Percentiles rank a stretch among this genome's conserved stretches.
These are phyloP conservation scores for Rubia balearica DNA, from an alignment of 305 asterid species.

Conservation along the genomic window DNA sequence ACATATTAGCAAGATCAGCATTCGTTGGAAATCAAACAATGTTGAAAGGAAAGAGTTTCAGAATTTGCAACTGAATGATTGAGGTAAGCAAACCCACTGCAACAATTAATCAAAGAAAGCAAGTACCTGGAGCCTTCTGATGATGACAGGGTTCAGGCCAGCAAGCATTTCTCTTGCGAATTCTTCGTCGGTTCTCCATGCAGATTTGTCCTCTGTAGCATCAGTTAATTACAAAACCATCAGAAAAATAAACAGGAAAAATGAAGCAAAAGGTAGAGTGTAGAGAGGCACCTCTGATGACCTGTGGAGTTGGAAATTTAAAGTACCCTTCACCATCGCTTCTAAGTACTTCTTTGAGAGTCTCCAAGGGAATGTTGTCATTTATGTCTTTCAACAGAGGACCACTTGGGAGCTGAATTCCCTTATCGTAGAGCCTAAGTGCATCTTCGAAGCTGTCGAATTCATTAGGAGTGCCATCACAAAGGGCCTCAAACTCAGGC, in stretches of 20 bases:
- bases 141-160: slow-evolving; percentile 31
- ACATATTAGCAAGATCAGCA: background rate
- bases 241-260: too few species aligned
- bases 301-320: slow-evolving; percentile 31
- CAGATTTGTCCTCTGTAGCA: slow-evolving; percentile 29
- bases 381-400: slow-evolving; percentile 3
- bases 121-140: slow-evolving; percentile 29
- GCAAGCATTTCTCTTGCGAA: slow-evolving; percentile 38
- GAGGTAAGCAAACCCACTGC: background rate
- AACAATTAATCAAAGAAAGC: background rate
- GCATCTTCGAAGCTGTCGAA: slow-evolving; percentile 28
- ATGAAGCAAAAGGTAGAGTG: too few species aligned
- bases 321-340: slow-evolving; percentile 24
- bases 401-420: slow-evolving; percentile 14
- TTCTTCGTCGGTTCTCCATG: slow-evolving; percentile 42
- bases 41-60: background rate
- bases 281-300: slow-evolving; percentile 23
- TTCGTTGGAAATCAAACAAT: background rate
- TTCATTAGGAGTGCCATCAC: slow-evolving; percentile 26
- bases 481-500: slow-evolving; percentile 26
- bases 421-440: slow-evolving; percentile 21
- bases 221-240: background rate
- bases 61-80: too few species aligned
- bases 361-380: slow-evolving; percentile 15
- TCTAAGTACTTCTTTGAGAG: slow-evolving; percentile 24